Base-by-base conservation (phyloP, 2,329 filamentous ascomycete species). In the Clonostachys rosea region DNA sequence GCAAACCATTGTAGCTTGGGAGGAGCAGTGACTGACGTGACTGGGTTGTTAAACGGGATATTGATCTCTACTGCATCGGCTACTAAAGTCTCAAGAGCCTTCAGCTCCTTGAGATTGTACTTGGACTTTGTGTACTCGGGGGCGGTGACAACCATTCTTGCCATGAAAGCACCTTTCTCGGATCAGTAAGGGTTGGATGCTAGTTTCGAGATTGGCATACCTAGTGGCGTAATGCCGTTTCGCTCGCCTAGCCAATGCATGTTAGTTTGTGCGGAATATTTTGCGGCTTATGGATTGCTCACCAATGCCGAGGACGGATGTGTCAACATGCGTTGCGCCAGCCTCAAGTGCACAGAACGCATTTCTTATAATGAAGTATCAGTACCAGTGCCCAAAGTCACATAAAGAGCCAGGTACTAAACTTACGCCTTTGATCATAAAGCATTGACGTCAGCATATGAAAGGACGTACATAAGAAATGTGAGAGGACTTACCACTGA, bases 51-150 rank as follows among this genome's bases (percentile, higher is more conserved):
- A 45, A 58, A 58, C 11, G 57, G 57, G 10, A 59, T 48, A 35
- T 59, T 60, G 36, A 39, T 39, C 14, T 39, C 17, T 36, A 91
- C 87, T 44, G 84, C 81, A 62, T 89, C 83, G 54, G 89, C 88
- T 44, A 95, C 89, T 43, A 92, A 71, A 59, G 94, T 87, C 71
- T 95, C 89, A 52, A 92, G 79, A 47, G 87, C 87, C 84, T 95
- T 94, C 70, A 95, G 79, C 82, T 89, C 89, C 68, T 89, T 79
- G 47, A 95, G 81, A 71, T 89, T 89, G 76, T 95, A 95, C 79
- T 94, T 95, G 78, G 75, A 70, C 73, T 83, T 85, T 60, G 94
- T 88, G 66, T 95, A 95, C 51, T 94, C 89, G 54, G 82, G 86
- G 64, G 87, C 83, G 4, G 45, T 41, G 10, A 49, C 47, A 41